A percentile compares a stretch with the other conserved stretches of the same genome.
phyloP scores from a whole-genome alignment of 257 asterid genomes.

The Lycium ferocissimum region DNA sequence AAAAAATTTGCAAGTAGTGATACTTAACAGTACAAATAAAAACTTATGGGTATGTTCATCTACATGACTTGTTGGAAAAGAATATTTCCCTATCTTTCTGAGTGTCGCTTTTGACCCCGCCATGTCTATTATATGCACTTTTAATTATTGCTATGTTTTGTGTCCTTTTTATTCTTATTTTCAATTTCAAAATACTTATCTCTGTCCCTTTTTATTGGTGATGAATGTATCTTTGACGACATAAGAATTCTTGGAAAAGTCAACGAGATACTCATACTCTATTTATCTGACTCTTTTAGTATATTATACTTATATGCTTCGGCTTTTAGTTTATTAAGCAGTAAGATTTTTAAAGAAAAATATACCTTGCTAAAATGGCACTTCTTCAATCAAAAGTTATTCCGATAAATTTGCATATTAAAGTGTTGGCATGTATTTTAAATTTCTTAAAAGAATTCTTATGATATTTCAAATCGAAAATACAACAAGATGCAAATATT shows the following conservation, averaged over 20 bases:
- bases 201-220: background rate
- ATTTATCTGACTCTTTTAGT: background rate
- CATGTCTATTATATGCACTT: background rate
- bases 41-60: slow-evolving; percentile 6
- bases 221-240: background rate
- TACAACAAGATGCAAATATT: too few species aligned
- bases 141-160: background rate
- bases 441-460: background rate
- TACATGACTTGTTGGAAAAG: background rate
- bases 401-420: background rate
- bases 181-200: background rate
- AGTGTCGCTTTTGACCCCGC: slow-evolving; percentile 2
- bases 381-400: background rate
- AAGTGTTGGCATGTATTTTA: background rate
- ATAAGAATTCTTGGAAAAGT: background rate
- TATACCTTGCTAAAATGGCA: background rate
- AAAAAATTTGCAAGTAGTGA: background rate
- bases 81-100: background rate
- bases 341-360: too few species aligned
- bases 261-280: background rate
- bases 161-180: background rate
- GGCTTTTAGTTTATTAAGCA: background rate
- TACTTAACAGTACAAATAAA: background rate
- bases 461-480: background rate
- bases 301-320: background rate